Percentiles rank a stretch among this genome's conserved stretches.
These are phyloP conservation scores for Globisporangium viniferum DNA, from an alignment of 352 stramenopile genomes.

Conservation along the genomic window DNA sequence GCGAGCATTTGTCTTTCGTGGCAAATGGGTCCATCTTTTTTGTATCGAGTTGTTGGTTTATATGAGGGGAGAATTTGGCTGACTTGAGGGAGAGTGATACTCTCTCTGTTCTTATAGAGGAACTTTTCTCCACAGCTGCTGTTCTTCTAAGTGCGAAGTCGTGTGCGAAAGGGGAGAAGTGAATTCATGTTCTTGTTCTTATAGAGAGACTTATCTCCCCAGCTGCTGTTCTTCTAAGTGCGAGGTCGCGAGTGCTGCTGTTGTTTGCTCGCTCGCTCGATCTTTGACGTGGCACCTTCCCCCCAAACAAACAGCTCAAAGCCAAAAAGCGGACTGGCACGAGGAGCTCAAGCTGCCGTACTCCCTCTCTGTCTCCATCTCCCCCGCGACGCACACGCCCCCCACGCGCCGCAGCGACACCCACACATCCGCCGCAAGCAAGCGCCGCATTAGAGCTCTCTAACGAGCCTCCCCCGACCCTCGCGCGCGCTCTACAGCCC, in stretches of 20 bases:
- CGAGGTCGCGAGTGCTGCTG: neutral
- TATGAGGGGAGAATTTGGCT: neutral
- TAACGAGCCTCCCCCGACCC: neutral
- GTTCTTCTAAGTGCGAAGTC: slow-evolving; percentile 10
- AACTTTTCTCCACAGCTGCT: neutral
- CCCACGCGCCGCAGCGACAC: neutral
- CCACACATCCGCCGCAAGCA: neutral
- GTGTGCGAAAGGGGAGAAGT: neutral
- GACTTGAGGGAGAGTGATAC: neutral
- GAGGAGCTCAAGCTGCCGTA: neutral
- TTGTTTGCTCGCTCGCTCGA: slow-evolving; percentile 13
- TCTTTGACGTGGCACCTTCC: slow-evolving; percentile 15
- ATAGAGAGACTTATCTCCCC: neutral
- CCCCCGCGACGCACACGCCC: neutral
- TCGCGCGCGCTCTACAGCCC: neutral
- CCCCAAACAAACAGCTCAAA: slow-evolving; percentile 4
- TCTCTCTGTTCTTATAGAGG: slow-evolving; percentile 2
- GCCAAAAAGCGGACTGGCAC: neutral
- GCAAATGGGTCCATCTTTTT: neutral
- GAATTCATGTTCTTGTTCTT: slow-evolving; percentile 1
- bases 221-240: neutral
- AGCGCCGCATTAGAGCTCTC: neutral
- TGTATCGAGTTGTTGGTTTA: neutral
- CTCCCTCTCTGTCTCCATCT: neutral
- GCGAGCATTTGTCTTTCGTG: too few species aligned